Base-by-base conservation (phyloP, 805 yeast species). In the Candida sithepensis region DNA sequence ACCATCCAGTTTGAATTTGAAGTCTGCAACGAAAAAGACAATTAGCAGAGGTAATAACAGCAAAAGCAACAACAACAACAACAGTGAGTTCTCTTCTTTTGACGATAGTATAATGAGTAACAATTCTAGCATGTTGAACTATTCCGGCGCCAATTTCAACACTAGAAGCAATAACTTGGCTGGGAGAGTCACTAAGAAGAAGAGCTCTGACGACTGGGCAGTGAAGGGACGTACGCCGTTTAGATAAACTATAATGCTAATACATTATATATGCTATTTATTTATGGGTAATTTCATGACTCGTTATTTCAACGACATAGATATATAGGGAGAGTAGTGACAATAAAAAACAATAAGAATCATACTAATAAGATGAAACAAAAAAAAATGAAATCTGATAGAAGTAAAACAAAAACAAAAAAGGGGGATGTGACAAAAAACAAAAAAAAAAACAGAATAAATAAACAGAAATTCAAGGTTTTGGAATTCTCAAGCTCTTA, bases 401-500 rank as follows among this genome's bases (percentile, higher is more conserved):
- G 30, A 42, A 13, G 10, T 21, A 12, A 3, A 18, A 16, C 16
- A 42, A 6, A 16, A 28, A 5, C 3, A 22, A 34, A 23, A 21
- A 24, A 41, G 9, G 37, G 18, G 13, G 20, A 21, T 3, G 42
- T 24, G 3, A 26, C n/a, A 19, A 21, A 12, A 24, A 18, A 33
- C 14, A 18, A 18, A 30, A 30, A 30, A 7, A 14, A 30, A 10
- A 24, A 24, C 10, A 24, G 28, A 24, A 10, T 24, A 30, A 7
- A 14, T 10, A 10, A 24, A 24, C 10, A 24, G 28, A 24, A 10
- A 7, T 14, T 30, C 16, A 83, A 46, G 92, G 88, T 67, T 94
- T 94, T 53, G 97, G 97, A 57, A 94, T 87, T 59, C 85, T 88
- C 53, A 94, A 75, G 49, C 92, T 84, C 73, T 94, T 94, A 49